These are phyloP conservation scores for Hansenula sp. DNA, from an alignment of 1,139 yeast genomes.

Conservation along the genomic window DNA sequence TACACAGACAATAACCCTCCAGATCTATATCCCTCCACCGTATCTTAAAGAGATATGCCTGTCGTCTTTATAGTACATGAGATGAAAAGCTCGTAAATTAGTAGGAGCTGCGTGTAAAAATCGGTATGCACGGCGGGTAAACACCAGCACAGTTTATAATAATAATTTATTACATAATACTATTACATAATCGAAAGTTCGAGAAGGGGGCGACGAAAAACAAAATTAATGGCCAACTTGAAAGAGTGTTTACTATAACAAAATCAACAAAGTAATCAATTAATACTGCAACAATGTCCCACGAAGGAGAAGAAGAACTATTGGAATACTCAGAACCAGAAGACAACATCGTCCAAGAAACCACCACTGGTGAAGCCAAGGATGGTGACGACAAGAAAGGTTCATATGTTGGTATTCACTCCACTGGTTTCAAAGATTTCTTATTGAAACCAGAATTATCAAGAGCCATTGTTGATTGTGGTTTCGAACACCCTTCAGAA, in stretches of 20 bases:
- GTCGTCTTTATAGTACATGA: too few species aligned
- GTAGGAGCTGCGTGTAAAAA: too few species aligned
- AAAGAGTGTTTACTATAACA: too few species aligned
- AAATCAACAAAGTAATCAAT: too few species aligned
- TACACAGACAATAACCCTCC: too few species aligned
- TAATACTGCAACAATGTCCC: slow-evolving; percentile 44
- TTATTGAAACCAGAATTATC: slow-evolving; percentile 92
- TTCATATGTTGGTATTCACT: slow-evolving; percentile 95
- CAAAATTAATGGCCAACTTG: too few species aligned
- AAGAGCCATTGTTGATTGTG: slow-evolving; percentile 98
- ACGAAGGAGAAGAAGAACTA: slow-evolving; percentile 99
- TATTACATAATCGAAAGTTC: too few species aligned
- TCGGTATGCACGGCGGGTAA: too few species aligned
- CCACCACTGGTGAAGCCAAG: slow-evolving; percentile 43
- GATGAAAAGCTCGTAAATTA: too few species aligned
- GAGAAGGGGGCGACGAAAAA: background rate
- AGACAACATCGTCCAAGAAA: slow-evolving; percentile 76
- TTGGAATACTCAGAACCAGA: slow-evolving; percentile 98
- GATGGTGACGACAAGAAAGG: slow-evolving; percentile 85
- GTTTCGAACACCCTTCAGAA: slow-evolving; percentile 99
- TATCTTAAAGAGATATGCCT: too few species aligned
- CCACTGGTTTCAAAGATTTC: slow-evolving; percentile 98
- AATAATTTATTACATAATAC: too few species aligned
- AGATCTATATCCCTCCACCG: too few species aligned
- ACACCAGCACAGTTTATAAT: background rate